Evolutionary conservation across 441 rosid genomes (phyloP), one percentile per base, ranked within the genome.

Genomic region (Adansonia gregorii): DNA sequence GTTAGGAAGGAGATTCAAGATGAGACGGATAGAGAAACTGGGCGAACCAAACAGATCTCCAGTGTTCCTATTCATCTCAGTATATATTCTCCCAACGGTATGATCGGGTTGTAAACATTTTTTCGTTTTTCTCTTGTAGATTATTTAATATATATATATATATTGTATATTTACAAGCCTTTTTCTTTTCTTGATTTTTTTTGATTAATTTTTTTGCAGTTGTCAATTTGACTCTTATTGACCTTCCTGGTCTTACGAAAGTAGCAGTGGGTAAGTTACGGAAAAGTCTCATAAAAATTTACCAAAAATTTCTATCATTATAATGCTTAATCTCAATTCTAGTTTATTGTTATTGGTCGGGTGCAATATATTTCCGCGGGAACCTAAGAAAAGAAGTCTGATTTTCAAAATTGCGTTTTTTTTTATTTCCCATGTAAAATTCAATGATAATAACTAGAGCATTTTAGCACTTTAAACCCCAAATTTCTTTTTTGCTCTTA

Each of bases 171-270:
- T 43, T 10, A 8, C 8, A 31, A 43, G 8, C 3, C 0, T 14
- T 12, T 43, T 49, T 17, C 67, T 55, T 48, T 11, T 20, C 43
- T 72, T 43, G 35, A 31, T 31, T 81, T 73, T 82, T 78, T 76
- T 63, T 65, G 5, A 14, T 52, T 52, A n/a, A 79, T 27, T 73
- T 75, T 70, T 17, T 51, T 81, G 85, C 93, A 93, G 99, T 96
- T 86, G 99, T 96, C 80, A 96, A 96, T 91, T 85, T 96, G 90
- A 96, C 99, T n/a, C 80, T 96, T 82, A 80, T 96, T 73, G 99
- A 96, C 88, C 98, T 96, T 89, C 98, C 99, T 56, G 98, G 99
- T 78, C 97, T 96, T 63, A 96, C 99, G 22, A 96, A 96, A 87
- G 97, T 96, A 31, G 99, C 99, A 73, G 90, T 96, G 66, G 99